Percentiles rank a stretch among this genome's conserved stretches.
phyloP scores from a whole-genome alignment of 1,284 basidiomycete genomes.

The Pascua guehoae region DNA sequence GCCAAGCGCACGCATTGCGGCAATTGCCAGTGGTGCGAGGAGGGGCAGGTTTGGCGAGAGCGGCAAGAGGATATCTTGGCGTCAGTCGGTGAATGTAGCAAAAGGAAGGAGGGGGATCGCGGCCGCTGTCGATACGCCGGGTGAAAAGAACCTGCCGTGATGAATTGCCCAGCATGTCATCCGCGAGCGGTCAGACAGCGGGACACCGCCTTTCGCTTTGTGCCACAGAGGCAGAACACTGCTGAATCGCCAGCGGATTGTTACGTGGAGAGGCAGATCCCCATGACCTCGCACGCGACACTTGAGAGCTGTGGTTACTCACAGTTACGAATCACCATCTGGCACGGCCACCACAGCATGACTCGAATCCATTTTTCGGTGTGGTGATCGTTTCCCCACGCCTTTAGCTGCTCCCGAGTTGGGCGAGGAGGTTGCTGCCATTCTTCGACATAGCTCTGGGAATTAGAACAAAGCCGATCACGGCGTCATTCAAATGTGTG shows the following conservation, averaged over 20 bases:
- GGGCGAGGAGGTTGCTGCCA: conserved; percentile 65
- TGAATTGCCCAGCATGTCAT: too few species aligned
- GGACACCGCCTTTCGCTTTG: too few species aligned
- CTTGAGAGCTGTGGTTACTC: conserved; percentile 18
- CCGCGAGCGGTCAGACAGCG: too few species aligned
- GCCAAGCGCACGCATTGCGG: conserved; percentile 64
- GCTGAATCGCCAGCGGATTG: too few species aligned
- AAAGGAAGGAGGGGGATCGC: not conserved
- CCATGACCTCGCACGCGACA: not conserved
- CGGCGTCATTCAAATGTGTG: too few species aligned
- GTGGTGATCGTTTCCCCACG: conserved; percentile 19
- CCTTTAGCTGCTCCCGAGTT: conserved; percentile 28
- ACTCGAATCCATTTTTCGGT: conserved; percentile 43
- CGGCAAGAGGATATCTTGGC: conserved; percentile 65
- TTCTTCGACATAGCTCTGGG: conserved; percentile 74
- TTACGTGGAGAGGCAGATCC: too few species aligned
- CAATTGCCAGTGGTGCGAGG: conserved; percentile 61
- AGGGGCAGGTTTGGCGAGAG: conserved; percentile 64
- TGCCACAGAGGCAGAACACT: too few species aligned
- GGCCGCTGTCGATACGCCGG: too few species aligned
- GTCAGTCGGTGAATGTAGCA: too few species aligned
- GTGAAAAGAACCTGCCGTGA: too few species aligned
- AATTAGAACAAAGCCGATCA: not conserved
- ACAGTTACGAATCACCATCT: conserved; percentile 57
- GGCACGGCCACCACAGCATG: conserved; percentile 55